Evolutionary conservation across 371 early-diverging fungal species (phyloP).

Genomic region (Batrachochytrium dendrobatidis): DNA sequence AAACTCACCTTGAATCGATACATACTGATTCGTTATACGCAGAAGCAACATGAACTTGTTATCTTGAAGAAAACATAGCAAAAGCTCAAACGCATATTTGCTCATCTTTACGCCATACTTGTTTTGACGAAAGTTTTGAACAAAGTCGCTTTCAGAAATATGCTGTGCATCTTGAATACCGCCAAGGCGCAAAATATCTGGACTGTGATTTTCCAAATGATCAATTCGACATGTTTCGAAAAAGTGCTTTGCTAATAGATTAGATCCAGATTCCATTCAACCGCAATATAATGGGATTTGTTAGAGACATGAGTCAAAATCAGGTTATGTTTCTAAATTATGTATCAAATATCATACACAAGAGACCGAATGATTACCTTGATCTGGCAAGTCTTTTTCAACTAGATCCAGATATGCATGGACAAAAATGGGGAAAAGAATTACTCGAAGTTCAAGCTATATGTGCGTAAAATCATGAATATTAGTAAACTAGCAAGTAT

Average conservation of each 20-base stretch:
- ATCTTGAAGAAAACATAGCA: slow-evolving; percentile 89
- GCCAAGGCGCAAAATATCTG: slow-evolving; percentile 57
- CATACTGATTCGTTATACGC: slow-evolving; percentile 88
- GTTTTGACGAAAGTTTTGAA: slow-evolving; percentile 69
- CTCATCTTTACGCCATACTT: slow-evolving; percentile 89
- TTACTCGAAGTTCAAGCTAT: slow-evolving; percentile 74
- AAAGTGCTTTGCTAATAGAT: slow-evolving; percentile 60
- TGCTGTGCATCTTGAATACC: slow-evolving; percentile 69
- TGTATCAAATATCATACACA: slow-evolving; percentile 10
- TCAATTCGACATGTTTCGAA: slow-evolving; percentile 67
- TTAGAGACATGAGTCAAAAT: too few relatives aligned
- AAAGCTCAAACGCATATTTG: slow-evolving; percentile 84
- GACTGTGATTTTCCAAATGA: slow-evolving; percentile 68
- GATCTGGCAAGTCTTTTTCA: slow-evolving; percentile 44
- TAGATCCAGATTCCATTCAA: too few relatives aligned
- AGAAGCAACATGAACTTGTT: slow-evolving; percentile 80
- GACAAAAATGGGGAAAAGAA: slow-evolving; percentile 92
- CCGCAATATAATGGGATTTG: too few relatives aligned
- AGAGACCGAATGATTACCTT: slow-evolving; percentile 46
- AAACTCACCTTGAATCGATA: slow-evolving; percentile 70
- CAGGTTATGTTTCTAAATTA: slow-evolving; percentile 10
- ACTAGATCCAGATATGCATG: slow-evolving; percentile 92
- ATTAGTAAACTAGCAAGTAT: not conserved
- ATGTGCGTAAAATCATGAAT: not conserved
- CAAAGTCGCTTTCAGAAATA: slow-evolving; percentile 72